phyloP scores from a whole-genome alignment of 257 asterid species.

The Solanum pimpinellifolium region DNA sequence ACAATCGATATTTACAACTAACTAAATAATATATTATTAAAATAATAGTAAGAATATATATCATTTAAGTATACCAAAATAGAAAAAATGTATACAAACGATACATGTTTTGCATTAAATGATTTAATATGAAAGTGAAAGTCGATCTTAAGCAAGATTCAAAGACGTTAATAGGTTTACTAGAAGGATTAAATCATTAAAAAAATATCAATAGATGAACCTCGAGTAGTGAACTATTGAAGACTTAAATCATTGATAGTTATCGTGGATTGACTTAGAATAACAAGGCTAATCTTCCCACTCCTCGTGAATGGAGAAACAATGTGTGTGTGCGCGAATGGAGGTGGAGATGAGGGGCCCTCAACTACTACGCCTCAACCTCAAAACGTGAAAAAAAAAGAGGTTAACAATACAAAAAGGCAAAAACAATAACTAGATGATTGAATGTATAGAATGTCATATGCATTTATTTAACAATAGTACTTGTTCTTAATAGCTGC shows the following conservation, averaged over 20 bases:
- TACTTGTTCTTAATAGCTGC: neutral
- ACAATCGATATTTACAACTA: neutral
- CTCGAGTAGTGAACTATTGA: neutral
- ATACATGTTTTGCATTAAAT: neutral
- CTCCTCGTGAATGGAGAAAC: neutral
- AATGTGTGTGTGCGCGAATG: neutral
- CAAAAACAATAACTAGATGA: neutral
- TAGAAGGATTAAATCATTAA: neutral
- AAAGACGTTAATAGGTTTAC: too few relatives aligned
- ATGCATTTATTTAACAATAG: neutral
- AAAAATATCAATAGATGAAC: neutral
- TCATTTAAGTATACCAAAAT: neutral
- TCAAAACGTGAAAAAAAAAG: too few relatives aligned
- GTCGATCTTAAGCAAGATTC: neutral
- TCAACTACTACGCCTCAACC: neutral
- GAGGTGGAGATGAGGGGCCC: neutral
- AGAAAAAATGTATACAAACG: neutral
- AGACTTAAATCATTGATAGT: neutral
- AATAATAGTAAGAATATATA: neutral
- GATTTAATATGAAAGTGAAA: neutral
- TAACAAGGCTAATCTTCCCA: neutral
- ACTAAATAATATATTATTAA: neutral
- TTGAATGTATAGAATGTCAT: neutral
- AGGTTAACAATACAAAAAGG: neutral
- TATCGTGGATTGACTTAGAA: neutral